Evolutionary conservation across 495 filamentous ascomycete genomes (phyloP).

Genomic region (Podospora didyma): DNA sequence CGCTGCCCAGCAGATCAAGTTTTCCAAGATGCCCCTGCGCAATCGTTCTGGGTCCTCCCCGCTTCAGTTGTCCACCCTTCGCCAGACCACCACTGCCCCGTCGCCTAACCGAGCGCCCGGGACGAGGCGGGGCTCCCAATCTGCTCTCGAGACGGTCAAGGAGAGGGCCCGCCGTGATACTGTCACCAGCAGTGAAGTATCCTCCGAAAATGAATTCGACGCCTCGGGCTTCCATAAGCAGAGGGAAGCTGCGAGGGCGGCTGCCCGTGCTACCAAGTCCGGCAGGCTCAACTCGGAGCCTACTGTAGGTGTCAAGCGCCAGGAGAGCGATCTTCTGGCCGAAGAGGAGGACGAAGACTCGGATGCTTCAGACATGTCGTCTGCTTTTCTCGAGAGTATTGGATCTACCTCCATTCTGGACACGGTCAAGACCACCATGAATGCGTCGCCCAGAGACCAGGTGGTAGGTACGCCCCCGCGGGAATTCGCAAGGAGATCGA

Average conservation of each 20-base stretch:
- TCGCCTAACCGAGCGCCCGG: slow-evolving; percentile 23
- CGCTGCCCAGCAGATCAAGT: slow-evolving; percentile 79
- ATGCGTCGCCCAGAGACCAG: slow-evolving; percentile 43
- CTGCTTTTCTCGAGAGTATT: slow-evolving; percentile 49
- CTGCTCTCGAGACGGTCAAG: slow-evolving; percentile 68
- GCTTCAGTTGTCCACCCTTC: slow-evolving; percentile 57
- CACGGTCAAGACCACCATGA: slow-evolving; percentile 44
- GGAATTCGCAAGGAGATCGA: slow-evolving; percentile 47
- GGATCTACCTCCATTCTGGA: slow-evolving; percentile 52
- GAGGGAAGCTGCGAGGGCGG: slow-evolving; percentile 43
- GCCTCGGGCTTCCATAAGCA: slow-evolving; percentile 58
- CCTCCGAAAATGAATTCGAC: slow-evolving; percentile 83
- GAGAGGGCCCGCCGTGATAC: slow-evolving; percentile 77
- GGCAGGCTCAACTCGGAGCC: slow-evolving; percentile 45
- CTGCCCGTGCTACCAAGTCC: slow-evolving; percentile 30
- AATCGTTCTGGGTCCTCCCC: slow-evolving; percentile 85
- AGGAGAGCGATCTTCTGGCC: slow-evolving; percentile 52
- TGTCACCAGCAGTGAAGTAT: slow-evolving; percentile 86
- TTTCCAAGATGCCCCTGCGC: slow-evolving; percentile 89
- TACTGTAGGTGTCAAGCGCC: slow-evolving; percentile 35
- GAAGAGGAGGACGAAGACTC: slow-evolving; percentile 57
- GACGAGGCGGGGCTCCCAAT: slow-evolving; percentile 66
- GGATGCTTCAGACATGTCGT: slow-evolving; percentile 52
- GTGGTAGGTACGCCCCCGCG: slow-evolving; percentile 53
- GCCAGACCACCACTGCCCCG: slow-evolving; percentile 35